Base-by-base conservation (phyloP, 805 yeast genomes). In the Wickerhamomyces hampshirensis region DNA sequence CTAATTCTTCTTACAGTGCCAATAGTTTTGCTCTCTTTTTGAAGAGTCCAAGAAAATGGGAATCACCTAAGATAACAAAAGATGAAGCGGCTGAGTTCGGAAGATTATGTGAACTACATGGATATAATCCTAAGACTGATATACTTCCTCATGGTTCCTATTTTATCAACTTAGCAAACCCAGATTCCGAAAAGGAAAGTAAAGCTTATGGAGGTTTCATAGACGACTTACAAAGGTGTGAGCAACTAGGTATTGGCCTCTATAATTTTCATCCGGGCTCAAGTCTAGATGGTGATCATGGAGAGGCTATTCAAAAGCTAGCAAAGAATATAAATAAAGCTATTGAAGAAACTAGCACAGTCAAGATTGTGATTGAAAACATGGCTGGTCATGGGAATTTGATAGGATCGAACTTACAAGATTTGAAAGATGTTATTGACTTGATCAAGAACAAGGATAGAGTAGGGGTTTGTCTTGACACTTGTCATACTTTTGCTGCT, bases 371-470 rank as follows among this genome's bases (percentile, higher is more conserved):
- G 10, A 69, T 93, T 40, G 98, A 93, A 54, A 93, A 91, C 55
- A 93, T 93, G 98, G 96, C 98, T 2, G 98, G 98, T 8, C 94
- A 87, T 49, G 96, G 96, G 3, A 82, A 84, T 43, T 71, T 91
- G 42, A 82, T 93, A 28, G 98, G 98, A 1, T 80, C 91, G 4
- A 68, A 73, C 28, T 62, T 91, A 19, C 77, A 83, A 45, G 98
- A 93, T 53, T 66, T 93, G 32, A 66, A 71, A 19, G 73, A 71
- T 16, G 89, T 93, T 12, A 86, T 93, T 30, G 81, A 75, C 26
- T 53, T 77, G 68, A 74, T 93, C n/a, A 83, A 87, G 1, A 75
- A 88, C 53, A 89, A 89, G 58, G 55, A 62, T 1, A 69, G 98
- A 38, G 80, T 93, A n/a, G 98, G 98, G 4, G 95, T 93, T 1